phyloP scores from a whole-genome alignment of 371 early-diverging fungal species.

The Parasitella parasitica region DNA sequence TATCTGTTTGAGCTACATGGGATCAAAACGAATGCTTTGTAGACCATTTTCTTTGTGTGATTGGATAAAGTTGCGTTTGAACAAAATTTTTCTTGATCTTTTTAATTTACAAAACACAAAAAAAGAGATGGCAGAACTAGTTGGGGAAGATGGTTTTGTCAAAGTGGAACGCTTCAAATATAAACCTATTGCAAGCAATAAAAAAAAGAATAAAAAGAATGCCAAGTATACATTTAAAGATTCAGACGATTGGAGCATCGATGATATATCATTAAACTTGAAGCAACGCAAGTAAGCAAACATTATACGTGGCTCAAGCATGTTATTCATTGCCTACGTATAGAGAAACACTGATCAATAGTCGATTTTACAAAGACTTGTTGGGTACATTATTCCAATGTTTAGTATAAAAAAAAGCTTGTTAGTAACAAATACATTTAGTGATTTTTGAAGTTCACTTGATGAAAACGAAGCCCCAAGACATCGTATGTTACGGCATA shows the following conservation, averaged over 20 bases:
- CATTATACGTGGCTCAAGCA: no score
- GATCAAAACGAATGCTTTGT: no score
- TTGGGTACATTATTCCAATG: constrained; percentile 8
- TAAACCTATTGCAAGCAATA: constrained; percentile 15
- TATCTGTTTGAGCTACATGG: no score
- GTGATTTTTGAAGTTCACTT: constrained; percentile 28
- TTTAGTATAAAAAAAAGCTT: no score
- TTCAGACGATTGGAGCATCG: constrained; percentile 32
- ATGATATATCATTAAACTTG: constrained; percentile 26
- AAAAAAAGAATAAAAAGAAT: constrained; percentile 22
- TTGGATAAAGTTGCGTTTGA: background rate
- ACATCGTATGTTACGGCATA: constrained; percentile 68
- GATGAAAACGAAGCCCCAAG: constrained; percentile 14
- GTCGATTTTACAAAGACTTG: constrained; percentile 41
- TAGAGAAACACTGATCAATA: constrained; percentile 29
- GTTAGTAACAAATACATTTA: background rate
- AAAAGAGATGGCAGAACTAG: constrained; percentile 15
- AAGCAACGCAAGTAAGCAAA: constrained; percentile 28
- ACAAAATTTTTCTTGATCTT: no score
- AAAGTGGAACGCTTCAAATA: constrained; percentile 29
- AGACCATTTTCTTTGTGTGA: background rate
- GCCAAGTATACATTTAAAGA: constrained; percentile 30
- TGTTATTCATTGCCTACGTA: background rate
- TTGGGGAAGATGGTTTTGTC: constrained; percentile 24
- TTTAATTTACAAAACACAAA: background rate